A percentile compares a stretch with the other conserved stretches of the same genome.
These are phyloP conservation scores for Ehretia macrophylla DNA, from an alignment of 257 asterid genomes.

Conservation along the genomic window DNA sequence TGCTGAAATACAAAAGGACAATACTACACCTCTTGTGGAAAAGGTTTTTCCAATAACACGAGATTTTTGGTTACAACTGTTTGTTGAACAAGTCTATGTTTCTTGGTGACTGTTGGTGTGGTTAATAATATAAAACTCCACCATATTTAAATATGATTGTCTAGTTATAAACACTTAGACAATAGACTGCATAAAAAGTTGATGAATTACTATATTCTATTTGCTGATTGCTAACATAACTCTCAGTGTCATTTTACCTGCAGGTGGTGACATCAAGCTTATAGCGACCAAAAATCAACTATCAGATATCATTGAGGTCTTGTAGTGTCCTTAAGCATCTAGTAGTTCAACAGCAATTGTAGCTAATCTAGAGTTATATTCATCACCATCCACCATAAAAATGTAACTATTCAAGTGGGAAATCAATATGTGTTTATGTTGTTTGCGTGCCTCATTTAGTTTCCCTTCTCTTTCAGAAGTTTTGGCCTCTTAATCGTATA, in stretches of 20 bases:
- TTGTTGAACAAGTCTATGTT: constrained; percentile 70
- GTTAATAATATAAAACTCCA: neutral
- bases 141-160: neutral
- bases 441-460: no score
- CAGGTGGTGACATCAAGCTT: constrained; percentile 81
- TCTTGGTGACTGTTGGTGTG: neutral
- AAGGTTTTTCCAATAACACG: constrained; percentile 20
- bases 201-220: no score
- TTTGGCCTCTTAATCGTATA: neutral
- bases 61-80: constrained; percentile 9
- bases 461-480: neutral
- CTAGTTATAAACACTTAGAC: neutral
- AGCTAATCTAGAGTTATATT: neutral
- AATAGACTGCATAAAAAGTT: neutral
- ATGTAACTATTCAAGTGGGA: no score
- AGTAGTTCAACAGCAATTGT: neutral
- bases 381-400: no score
- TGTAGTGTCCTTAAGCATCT: constrained; percentile 17
- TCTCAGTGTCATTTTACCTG: constrained; percentile 45
- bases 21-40: constrained; percentile 70
- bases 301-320: constrained; percentile 69
- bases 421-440: no score
- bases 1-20: constrained; percentile 55
- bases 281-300: constrained; percentile 48
- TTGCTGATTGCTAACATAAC: constrained; percentile 29